Evolutionary conservation across 2,329 filamentous ascomycete species (phyloP), one percentile per base, ranked within the genome.

Genomic region (Colletotrichum sp.): DNA sequence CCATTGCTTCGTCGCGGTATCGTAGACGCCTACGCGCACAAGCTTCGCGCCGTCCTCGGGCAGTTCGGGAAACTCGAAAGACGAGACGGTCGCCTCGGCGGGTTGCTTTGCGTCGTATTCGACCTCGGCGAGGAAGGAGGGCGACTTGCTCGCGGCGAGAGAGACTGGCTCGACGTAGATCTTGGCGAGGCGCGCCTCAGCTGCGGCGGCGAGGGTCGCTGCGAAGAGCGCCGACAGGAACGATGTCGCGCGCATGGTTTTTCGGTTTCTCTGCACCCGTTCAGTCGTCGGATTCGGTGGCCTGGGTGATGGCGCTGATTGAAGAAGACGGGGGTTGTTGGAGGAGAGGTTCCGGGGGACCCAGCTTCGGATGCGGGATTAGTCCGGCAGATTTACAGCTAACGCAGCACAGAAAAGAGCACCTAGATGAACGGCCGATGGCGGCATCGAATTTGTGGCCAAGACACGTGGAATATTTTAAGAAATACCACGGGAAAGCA

Each of bases 21-120:
- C 88, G 84, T 90, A 93, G 76, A 90, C 80, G 52, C 92, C 92
- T 65, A 93, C 84, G 77, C 91, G 90, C 68, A 93, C 86, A 12
- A 92, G 87, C n/a, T 81, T 79, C 7, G 86, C 72, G 12, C 64
- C 82, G 8, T 84, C 83, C 6, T 87, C 84, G 25, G 87, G 85
- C 11, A 91, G 81, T 62, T 91, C 89, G 55, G 92, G 92, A 2
- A 88, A 86, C 77, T 92, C 90, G 84, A 91, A 93, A 34, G 88
- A 87, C 62, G 87, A 77, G 36, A 93, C 82, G 39, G 88, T 85
- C 44, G 89, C 85, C n/a, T 85, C 83, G 55, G 84, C 82, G 52
- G 85, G 82, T 5, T 86, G 81, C n/a, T 84, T 82, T 32, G 85
- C 81, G 81, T 92, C 88, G 86, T 91, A 93, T 75, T 87, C 84